Base-by-base conservation (phyloP, 352 stramenopile genomes). In the Phytophthora litchii region DNA sequence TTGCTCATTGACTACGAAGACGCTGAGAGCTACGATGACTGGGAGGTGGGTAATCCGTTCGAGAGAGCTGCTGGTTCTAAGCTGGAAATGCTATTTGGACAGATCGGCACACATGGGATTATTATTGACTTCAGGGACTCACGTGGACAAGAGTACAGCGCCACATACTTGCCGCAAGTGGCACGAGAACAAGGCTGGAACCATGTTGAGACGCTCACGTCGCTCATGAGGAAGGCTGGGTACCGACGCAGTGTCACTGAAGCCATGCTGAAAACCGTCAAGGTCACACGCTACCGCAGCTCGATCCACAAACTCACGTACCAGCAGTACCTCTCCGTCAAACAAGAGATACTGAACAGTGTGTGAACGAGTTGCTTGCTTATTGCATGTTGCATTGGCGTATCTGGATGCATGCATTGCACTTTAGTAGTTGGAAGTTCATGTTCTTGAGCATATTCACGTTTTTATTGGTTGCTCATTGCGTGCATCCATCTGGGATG, bases 271-370 rank as follows among this genome's bases (percentile, higher is more conserved):
- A 56, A 70, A 55, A 66, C 61, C 29, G 68, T 92, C 61, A 87
- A 87, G 60, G 69, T 94, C 54, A 92, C 82, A 50, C 79, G 83
- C 58, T 94, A 94, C 69, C 76, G 78, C 46, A 91, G 80, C 59
- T 89, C 84, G 45, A 91, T 91, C 63, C 77, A 91, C 71, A 88
- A 89, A 60, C 83, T 94, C 46, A 78, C 80, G 63, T 91, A 91
- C 72, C 68, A 79, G 41, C 78, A 92, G 67, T 94, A 94, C 54
- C 70, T 90, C 41, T 75, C 58, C 65, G 59, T 85, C 67, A 93
- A 89, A 69, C 65, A 71, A 68, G 60, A 68, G 54, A 64, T 69
- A 50, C 51, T 69, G 35, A 40, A 47, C 34, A 40, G 23, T 62
- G 36, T 41, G 56, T 72, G 54, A 71, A 32, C 37, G 19, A 9